Percentiles rank a stretch among this genome's conserved stretches.
Evolutionary conservation across 108 stramenopile genomes (phyloP).

Genomic region (Cyclotella cryptica): DNA sequence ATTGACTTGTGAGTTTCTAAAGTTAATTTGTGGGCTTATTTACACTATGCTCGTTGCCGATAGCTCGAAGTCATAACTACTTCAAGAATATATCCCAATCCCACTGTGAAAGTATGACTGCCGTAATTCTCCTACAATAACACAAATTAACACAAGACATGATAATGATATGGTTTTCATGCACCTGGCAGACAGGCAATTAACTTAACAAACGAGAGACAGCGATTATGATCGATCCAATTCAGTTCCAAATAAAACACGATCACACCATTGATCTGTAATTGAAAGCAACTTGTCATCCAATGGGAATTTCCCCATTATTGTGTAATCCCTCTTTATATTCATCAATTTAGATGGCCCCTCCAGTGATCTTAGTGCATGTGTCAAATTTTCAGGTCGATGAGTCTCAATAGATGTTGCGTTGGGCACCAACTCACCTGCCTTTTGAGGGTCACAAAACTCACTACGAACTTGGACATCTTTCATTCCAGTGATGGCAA

Average conservation of each 20-base stretch:
- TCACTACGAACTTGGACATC: conserved; percentile 39
- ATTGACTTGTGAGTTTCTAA: too few species aligned
- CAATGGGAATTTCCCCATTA: conserved; percentile 38
- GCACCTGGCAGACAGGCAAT: too few species aligned
- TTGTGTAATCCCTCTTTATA: conserved; percentile 35
- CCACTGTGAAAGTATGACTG: too few species aligned
- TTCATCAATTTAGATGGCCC: conserved; percentile 30
- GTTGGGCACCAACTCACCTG: conserved; percentile 19
- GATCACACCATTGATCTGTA: conserved; percentile 45
- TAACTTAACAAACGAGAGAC: too few species aligned
- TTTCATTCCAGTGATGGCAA: conserved; percentile 42
- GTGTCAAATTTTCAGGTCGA: conserved; percentile 44
- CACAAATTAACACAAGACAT: too few species aligned
- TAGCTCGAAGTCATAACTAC: too few species aligned
- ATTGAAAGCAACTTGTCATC: conserved; percentile 34
- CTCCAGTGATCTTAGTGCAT: conserved; percentile 35
- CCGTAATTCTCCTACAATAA: too few species aligned
- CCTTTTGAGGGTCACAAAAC: conserved; percentile 21
- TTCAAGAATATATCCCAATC: too few species aligned
- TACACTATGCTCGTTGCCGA: too few species aligned
- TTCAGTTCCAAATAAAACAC: conserved; percentile 24
- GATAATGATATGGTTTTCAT: too few species aligned
- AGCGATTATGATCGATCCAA: too few species aligned
- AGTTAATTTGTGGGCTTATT: too few species aligned
- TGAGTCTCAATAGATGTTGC: conserved; percentile 34